Base-by-base conservation (phyloP, 1,139 yeast genomes). In the Zhuliangozyma parablackwelliae region DNA sequence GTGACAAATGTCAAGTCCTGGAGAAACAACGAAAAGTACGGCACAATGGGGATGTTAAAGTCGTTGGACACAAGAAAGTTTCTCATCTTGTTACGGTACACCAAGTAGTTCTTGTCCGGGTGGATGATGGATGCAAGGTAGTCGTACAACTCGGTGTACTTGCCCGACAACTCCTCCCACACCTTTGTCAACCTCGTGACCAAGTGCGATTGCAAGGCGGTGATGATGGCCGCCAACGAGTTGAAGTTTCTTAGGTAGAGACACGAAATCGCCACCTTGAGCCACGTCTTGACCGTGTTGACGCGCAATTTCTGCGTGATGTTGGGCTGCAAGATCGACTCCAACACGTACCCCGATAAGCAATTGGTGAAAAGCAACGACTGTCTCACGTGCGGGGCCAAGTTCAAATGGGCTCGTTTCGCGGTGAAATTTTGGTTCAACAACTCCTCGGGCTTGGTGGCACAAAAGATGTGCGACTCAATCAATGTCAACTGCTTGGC, bases 1-100 rank as follows among this genome's bases (percentile, higher is more conserved):
- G 82, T 80, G 21, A 88, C 81, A 61, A 89, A 86, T 0, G 95
- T 88, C 51, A 90, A 65, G 57, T 90, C 97, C 54, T 88, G 95
- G 35, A 89, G 66, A 54, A 85, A 87, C 39, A 89, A 65, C 29
- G 94, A 88, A 43, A 89, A 72, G 56, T 87, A 90, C 6, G 97
- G 97, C 21, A 89, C 92, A 32, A 83, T 78, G 0, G 96, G 94
- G 21, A 80, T 64, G 31, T 72, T 62, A 43, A 77, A 72, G 33
- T 78, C 82, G 33, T 72, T 68, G 11, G 75, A 63, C 41, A 57
- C 53, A 42, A 81, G 61, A 37, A 81, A 74, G 48, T 75, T 78
- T 40, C 78, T 72, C 42, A 89, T 60, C 50, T 83, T 82, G 29
- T 71, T 66, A 47, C 97, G 68, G 63, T 89, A 90, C 24, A 81